Base-by-base conservation (phyloP, 2,329 filamentous ascomycete species). In the Aspergillus ochraceus region DNA sequence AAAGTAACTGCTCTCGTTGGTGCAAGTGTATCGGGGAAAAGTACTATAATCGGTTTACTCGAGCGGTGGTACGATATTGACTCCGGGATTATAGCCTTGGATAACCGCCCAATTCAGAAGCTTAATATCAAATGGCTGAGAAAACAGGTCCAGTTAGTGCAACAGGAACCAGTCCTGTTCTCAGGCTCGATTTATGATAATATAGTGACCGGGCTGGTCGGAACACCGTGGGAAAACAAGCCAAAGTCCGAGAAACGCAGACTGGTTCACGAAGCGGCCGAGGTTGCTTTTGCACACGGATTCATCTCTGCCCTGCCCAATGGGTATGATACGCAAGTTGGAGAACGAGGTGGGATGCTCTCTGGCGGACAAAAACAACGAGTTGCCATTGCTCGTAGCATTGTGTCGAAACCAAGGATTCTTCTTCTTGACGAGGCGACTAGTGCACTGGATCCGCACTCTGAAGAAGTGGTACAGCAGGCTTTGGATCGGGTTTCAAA, bases 301-400 rank as follows among this genome's bases (percentile, higher is more conserved):
- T 96, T 96, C 72, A 88, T 96, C 61, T 83, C 80, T 2, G 74
- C 81, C 4, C 83, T 96, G 0, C 90, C 91, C 0, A 86, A 95
- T 64, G 89, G 89, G 8, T 96, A 96, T 67, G 82, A 93, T 64
- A 96, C 92, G 0, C 85, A 90, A 61, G 90, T 96, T 19, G 92
- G 92, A 58, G 90, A 95, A 73, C 85, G 91, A 61, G 92, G 91
- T 4, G 91, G 92, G 65, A 77, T 94, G 54, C 81, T 97, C 6
- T 92, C 89, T 52, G 92, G 92, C 71, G 92, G 92, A 22, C 22
- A 22, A 22, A 22, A 22, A 22, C 22, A 22, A 22, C 22, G 22
- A 22, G 22, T 22, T 22, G 22, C 22, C 22, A 22, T 22, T 22
- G 22, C 22, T 22, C 22, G 22, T 22, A 22, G 22, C 22, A 22